A percentile compares a stretch with the other conserved stretches of the same genome.
These are phyloP conservation scores for Neurospora discreta DNA, from an alignment of 495 filamentous ascomycete species.

Conservation along the genomic window DNA sequence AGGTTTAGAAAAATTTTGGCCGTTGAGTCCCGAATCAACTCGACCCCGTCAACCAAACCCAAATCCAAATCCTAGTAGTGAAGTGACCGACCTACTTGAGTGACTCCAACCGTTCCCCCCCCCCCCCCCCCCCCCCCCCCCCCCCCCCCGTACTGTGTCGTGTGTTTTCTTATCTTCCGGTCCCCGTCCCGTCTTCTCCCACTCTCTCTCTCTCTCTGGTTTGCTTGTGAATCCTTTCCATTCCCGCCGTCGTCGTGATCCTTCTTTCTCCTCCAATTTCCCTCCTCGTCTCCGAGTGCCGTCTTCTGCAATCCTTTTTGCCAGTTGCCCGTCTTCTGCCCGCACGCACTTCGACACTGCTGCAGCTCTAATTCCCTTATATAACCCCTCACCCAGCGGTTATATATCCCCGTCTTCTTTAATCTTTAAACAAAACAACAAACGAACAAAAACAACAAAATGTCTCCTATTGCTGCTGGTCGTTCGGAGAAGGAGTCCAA, in stretches of 20 bases:
- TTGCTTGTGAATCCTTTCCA: not conserved
- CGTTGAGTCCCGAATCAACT: not conserved
- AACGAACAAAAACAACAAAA: conserved; percentile 17
- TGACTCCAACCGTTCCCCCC: not conserved
- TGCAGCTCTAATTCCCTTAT: not conserved
- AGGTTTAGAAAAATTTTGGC: not conserved
- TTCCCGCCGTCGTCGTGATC: not conserved
- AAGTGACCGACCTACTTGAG: not conserved
- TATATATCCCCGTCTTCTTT: not conserved
- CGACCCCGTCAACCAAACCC: not conserved
- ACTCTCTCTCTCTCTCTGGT: no score
- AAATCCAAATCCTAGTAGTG: not conserved
- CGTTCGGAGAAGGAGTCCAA: conserved; percentile 81
- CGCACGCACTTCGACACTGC: not conserved
- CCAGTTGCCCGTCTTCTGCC: not conserved
- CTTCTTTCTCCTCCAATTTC: not conserved
- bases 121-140: no score
- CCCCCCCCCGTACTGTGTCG: not conserved
- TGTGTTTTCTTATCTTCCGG: not conserved
- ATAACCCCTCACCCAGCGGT: not conserved
- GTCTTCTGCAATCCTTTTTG: not conserved
- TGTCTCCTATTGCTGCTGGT: conserved; percentile 37
- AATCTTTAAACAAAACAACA: not conserved
- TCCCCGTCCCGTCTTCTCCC: not conserved
- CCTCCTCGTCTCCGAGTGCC: not conserved